Conservation (phyloP, 1,139 yeast genomes). For the Kodamaea anthophila region DNA sequence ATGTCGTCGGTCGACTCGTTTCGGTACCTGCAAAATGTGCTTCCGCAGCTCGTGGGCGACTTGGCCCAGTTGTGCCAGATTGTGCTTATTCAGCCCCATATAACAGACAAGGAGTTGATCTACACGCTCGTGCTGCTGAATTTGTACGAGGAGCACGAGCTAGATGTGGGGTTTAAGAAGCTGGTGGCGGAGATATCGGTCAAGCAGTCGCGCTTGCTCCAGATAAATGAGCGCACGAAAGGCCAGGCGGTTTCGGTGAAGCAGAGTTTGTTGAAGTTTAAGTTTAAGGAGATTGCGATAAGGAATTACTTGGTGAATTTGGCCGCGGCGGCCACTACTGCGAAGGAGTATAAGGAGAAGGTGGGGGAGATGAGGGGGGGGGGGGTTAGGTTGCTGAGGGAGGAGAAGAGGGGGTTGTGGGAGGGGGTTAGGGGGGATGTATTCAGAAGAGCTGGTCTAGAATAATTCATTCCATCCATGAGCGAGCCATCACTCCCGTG, state of each 20-base stretch:
- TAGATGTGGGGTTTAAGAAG: constrained; percentile 39
- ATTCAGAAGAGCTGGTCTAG: constrained; percentile 43
- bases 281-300: constrained; percentile 42
- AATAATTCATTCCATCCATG: too few relatives aligned
- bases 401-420: constrained; percentile 43
- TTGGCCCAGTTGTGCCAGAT: constrained; percentile 38
- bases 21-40: constrained; percentile 26
- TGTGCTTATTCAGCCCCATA: constrained; percentile 35
- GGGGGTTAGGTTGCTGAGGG: constrained; percentile 33
- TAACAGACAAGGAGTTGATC: constrained; percentile 40
- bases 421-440: constrained; percentile 46
- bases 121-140: constrained; percentile 37
- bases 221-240: constrained; percentile 27
- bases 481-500: too few relatives aligned
- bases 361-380: constrained; percentile 16
- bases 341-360: constrained; percentile 42
- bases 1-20: constrained; percentile 37
- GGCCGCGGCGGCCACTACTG: constrained; percentile 53
- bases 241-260: constrained; percentile 21
- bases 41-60: constrained; percentile 43
- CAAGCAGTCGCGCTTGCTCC: constrained; percentile 41
- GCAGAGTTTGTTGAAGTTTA: constrained; percentile 20
- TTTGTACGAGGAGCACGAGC: constrained; percentile 42
- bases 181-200: constrained; percentile 51
- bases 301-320: constrained; percentile 46